Evolutionary conservation across 768 basidiomycete genomes (phyloP).

Genomic region (Suillus subalutaceus): DNA sequence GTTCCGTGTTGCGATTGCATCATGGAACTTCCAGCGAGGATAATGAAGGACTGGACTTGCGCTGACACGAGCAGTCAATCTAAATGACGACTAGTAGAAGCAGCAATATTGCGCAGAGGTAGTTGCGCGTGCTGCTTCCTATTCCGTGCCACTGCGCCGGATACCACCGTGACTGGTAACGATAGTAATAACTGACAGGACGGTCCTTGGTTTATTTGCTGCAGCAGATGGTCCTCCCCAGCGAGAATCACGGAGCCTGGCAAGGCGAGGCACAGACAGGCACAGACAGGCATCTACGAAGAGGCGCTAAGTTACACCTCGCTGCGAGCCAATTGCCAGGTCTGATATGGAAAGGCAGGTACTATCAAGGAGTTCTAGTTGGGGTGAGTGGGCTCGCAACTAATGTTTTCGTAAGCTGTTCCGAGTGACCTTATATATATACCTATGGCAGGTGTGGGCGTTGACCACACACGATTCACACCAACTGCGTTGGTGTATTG

Average conservation of each 20-base stretch:
- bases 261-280: too few relatives aligned
- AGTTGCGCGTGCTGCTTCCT: background rate
- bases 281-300: background rate
- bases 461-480: background rate
- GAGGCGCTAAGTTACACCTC: background rate
- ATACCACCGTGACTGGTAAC: background rate
- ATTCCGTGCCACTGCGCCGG: background rate
- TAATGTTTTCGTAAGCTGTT: background rate
- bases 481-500: background rate
- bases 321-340: background rate
- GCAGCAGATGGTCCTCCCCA: too few relatives aligned
- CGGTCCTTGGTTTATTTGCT: background rate
- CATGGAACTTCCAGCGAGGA: background rate
- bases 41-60: background rate
- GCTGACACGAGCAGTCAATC: background rate
- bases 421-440: constrained; percentile 1
- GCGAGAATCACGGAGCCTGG: too few relatives aligned
- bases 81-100: background rate
- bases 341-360: background rate
- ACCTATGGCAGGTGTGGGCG: background rate
- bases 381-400: background rate
- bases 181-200: background rate
- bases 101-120: background rate
- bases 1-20: background rate
- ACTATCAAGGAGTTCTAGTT: too few relatives aligned